A percentile compares a stretch with the other conserved stretches of the same genome.
These are phyloP conservation scores for Aspergillus bombycis DNA, from an alignment of 2,329 filamentous ascomycete species.

Conservation along the genomic window DNA sequence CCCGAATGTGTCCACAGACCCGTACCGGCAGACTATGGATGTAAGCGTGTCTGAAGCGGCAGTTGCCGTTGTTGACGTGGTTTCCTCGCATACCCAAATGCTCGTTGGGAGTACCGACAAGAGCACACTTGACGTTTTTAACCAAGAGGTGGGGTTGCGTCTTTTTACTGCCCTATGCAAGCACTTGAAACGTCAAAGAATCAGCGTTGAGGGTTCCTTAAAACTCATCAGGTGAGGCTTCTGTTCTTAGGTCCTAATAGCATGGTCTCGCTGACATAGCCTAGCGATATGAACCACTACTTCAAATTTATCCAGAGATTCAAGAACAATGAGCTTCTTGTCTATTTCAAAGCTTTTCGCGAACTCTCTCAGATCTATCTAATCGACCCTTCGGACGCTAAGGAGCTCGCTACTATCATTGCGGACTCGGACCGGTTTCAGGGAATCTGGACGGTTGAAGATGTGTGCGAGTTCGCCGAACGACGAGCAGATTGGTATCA, in stretches of 20 bases:
- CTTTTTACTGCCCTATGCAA: constrained; percentile 93
- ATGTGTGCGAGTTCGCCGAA: constrained; percentile 97
- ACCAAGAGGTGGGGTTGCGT: constrained; percentile 91
- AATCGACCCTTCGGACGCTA: constrained; percentile 82
- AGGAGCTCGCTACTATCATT: constrained; percentile 93
- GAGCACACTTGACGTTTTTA: constrained; percentile 97
- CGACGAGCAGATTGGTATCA: constrained; percentile 92
- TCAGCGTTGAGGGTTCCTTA: constrained; percentile 86
- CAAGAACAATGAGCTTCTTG: constrained; percentile 78
- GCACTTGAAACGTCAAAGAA: constrained; percentile 92
- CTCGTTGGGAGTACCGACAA: constrained; percentile 94
- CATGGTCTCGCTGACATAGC: constrained; percentile 9
- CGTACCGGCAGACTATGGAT: constrained; percentile 38
- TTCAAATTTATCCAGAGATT: constrained; percentile 81
- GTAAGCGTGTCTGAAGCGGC: constrained; percentile 77
- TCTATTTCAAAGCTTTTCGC: constrained; percentile 88
- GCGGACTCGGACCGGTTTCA: constrained; percentile 87
- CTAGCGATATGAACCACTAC: constrained; percentile 91
- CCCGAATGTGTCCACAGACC: constrained; percentile 54
- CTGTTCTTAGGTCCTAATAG: neutral
- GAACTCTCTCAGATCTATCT: constrained; percentile 96
- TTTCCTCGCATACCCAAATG: constrained; percentile 89
- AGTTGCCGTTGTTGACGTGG: constrained; percentile 77
- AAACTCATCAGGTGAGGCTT: constrained; percentile 73
- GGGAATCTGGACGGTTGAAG: constrained; percentile 90